A percentile compares a stretch with the other conserved stretches of the same genome.
Conservation (phyloP, 83 land plant species). For the Diphasiastrum complanatum region DNA sequence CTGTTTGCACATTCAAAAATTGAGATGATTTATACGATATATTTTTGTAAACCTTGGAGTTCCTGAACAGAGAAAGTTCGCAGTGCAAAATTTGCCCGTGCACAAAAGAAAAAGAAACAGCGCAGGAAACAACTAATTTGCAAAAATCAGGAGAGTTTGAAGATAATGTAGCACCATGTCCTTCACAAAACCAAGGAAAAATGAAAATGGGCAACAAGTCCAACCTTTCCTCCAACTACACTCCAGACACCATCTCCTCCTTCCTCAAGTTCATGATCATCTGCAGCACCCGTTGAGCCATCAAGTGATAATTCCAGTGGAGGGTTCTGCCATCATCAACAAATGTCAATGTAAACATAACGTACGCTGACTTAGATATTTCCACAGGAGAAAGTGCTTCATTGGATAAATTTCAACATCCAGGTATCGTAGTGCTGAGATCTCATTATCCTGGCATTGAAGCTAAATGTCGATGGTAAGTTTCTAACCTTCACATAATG, state of each 20-base stretch:
- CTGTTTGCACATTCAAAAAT: no score
- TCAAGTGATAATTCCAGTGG: constrained; percentile 68
- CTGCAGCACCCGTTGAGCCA: constrained; percentile 54
- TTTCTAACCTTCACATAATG: constrained; percentile 58
- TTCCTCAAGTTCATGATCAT: constrained; percentile 65
- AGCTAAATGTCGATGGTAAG: background rate
- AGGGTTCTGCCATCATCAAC: constrained; percentile 52
- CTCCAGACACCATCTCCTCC: constrained; percentile 89
- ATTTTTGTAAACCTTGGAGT: no score
- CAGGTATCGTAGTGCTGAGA: background rate
- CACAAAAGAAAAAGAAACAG: no score
- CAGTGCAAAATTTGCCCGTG: no score
- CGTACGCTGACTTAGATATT: background rate
- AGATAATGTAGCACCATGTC: background rate
- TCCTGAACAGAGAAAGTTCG: no score
- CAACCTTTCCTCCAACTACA: constrained; percentile 89
- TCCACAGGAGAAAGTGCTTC: constrained; percentile 1
- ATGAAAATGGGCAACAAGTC: background rate
- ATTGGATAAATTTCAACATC: background rate
- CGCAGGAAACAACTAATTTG: no score
- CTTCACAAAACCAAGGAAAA: background rate
- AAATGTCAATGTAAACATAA: background rate
- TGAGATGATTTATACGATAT: no score
- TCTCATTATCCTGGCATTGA: background rate
- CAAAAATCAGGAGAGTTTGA: no score